phyloP scores from a whole-genome alignment of 441 rosid genomes.

The Melastoma candidum region DNA sequence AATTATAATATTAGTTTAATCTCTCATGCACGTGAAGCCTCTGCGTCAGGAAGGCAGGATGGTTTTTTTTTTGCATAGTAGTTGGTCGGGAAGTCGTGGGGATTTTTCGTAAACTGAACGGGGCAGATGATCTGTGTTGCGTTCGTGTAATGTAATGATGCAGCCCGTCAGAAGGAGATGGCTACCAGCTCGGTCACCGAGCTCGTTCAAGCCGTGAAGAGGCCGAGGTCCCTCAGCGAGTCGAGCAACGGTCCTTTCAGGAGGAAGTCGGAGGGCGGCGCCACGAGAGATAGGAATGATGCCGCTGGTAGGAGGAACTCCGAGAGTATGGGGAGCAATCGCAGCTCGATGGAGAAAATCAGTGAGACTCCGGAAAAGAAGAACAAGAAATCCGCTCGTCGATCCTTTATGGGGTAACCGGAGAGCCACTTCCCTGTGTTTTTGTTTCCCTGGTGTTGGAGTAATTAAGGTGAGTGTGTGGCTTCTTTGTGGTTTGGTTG shows the following conservation, averaged over 20 bases:
- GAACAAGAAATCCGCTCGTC: slow-evolving; percentile 50
- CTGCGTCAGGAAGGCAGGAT: no score
- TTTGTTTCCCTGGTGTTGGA: background rate
- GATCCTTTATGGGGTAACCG: slow-evolving; percentile 66
- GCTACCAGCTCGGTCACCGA: slow-evolving; percentile 72
- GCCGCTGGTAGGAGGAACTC: slow-evolving; percentile 45
- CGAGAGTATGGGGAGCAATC: slow-evolving; percentile 32
- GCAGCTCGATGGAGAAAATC: slow-evolving; percentile 70
- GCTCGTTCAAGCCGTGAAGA: slow-evolving; percentile 77
- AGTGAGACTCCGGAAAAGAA: slow-evolving; percentile 71
- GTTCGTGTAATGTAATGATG: background rate
- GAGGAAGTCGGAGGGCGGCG: slow-evolving; percentile 48
- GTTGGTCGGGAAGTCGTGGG: no score
- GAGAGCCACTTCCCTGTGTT: background rate
- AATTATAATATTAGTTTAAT: no score
- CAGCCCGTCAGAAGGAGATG: slow-evolving; percentile 83
- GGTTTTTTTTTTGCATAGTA: no score
- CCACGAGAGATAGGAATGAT: slow-evolving; percentile 29
- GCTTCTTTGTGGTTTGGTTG: background rate
- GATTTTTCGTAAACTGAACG: no score
- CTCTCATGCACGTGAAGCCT: no score
- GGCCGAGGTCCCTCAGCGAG: slow-evolving; percentile 78
- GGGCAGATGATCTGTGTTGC: no score
- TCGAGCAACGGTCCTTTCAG: slow-evolving; percentile 39
- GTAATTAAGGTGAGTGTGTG: background rate